Evolutionary conservation across 768 basidiomycete genomes (phyloP).

Genomic region (Suillus hirtellus): DNA sequence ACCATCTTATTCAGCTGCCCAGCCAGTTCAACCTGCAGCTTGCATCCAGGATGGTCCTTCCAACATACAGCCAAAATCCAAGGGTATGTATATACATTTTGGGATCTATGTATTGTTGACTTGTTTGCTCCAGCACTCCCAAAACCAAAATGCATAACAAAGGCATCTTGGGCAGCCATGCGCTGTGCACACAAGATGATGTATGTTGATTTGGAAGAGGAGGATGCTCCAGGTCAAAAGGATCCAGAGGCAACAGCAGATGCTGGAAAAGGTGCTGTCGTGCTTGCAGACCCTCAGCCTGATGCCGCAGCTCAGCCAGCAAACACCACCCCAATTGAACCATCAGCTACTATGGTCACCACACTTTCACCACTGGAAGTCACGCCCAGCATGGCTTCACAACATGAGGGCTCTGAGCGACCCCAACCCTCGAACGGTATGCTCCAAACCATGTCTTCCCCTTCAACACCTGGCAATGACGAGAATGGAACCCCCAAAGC

Average conservation of each 20-base stretch:
- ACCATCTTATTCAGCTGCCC: not conserved
- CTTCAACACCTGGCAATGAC: not conserved
- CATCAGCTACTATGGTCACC: too few relatives aligned
- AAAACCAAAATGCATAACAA: not conserved
- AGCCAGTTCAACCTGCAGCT: not conserved
- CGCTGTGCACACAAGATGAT: not conserved
- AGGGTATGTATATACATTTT: not conserved
- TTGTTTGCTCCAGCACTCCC: not conserved
- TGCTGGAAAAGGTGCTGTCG: not conserved
- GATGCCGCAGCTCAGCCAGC: not conserved
- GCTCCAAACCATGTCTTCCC: not conserved
- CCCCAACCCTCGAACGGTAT: not conserved
- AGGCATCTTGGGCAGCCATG: not conserved
- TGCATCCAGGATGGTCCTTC: not conserved
- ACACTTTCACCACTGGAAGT: too few relatives aligned
- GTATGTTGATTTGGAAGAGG: not conserved
- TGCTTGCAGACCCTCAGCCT: not conserved
- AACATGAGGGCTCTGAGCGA: not conserved
- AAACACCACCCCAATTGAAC: not conserved
- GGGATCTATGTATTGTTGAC: not conserved
- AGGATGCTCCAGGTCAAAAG: not conserved
- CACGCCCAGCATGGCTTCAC: not conserved
- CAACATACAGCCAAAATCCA: not conserved
- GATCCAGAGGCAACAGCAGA: not conserved
- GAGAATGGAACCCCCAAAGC: not conserved